Conservation (phyloP, 371 early-diverging fungal genomes). For the Saksenaea vasiformis region DNA sequence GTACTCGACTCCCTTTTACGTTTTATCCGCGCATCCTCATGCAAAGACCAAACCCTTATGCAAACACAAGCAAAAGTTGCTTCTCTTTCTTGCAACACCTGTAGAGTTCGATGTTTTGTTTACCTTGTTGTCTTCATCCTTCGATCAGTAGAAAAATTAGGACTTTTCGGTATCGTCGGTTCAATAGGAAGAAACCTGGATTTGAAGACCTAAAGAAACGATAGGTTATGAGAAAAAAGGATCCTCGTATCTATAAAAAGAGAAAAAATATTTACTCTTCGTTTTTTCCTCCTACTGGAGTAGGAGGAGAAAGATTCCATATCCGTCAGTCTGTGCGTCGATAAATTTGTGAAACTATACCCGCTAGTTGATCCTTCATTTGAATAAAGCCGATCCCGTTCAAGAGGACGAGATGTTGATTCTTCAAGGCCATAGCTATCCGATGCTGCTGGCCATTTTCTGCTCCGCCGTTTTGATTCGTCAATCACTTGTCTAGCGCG, state of each 20-base stretch:
- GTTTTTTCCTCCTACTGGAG: neutral
- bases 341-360: neutral
- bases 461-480: conserved; percentile 10
- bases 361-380: neutral
- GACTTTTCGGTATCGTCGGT: conserved; percentile 11
- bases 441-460: neutral
- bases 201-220: neutral
- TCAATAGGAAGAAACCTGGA: conserved; percentile 4
- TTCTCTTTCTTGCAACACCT: neutral
- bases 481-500: conserved; percentile 7
- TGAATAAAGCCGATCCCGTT: neutral
- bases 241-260: neutral
- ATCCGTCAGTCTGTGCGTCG: neutral
- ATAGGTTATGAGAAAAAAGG: neutral
- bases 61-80: neutral
- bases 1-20: too few relatives aligned
- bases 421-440: neutral
- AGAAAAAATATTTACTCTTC: neutral
- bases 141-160: conserved; percentile 7
- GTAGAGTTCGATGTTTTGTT: neutral
- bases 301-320: neutral
- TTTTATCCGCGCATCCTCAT: too few relatives aligned
- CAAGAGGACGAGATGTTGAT: neutral
- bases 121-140: conserved; percentile 2
- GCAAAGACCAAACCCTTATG: too few relatives aligned